Base-by-base conservation (phyloP, 129 eudicot species). In the Arctium lappa region DNA sequence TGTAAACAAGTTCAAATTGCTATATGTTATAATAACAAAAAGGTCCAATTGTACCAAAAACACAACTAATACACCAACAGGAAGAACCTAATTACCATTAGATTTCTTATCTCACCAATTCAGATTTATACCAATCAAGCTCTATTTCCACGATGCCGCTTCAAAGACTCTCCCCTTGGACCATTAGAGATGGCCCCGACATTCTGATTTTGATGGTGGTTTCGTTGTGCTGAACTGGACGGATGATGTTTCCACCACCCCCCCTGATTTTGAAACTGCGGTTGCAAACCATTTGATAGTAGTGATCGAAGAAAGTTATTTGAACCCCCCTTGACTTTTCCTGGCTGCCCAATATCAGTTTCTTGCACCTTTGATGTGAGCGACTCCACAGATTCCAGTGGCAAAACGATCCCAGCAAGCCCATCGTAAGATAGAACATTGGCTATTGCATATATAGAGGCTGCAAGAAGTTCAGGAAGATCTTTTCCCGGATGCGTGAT, bases 401-500 rank as follows among this genome's bases (percentile, higher is more conserved):
- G 88, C 76, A 63, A 48, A 4, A 82, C 69, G 31, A 90, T 84
- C 81, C 96, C 99, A 46, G 88, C 66, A 79, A 87, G 86, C 13
- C 99, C 99, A 83, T 96, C 96, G 65, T 80, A 89, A 30, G 99
- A 91, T 30, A 96, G 88, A 76, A 91, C 86, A 53, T 91, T 80
- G 66, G 94, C 90, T 33, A 88, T 85, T 82, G 97, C 91, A 29
- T 86, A 46, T 48, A 93, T 33, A 16, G 98, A 91, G 65, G 89
- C 91, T 37, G 85, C 89, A 42, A 96, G 95, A 78, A 78, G 74
- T 74, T 88, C 93, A 15, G 99, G 99, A 81, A 96, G 98, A 79
- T 48, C 88, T 62, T 83, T 69, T 10, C 83, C 88, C 3, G 98
- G 94, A 81, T 92, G 87, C 42, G 82, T 85, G 32, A 91, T 93